These are phyloP conservation scores for Coemansia sp. DNA, from an alignment of 192 early-diverging fungal genomes.

Conservation along the genomic window DNA sequence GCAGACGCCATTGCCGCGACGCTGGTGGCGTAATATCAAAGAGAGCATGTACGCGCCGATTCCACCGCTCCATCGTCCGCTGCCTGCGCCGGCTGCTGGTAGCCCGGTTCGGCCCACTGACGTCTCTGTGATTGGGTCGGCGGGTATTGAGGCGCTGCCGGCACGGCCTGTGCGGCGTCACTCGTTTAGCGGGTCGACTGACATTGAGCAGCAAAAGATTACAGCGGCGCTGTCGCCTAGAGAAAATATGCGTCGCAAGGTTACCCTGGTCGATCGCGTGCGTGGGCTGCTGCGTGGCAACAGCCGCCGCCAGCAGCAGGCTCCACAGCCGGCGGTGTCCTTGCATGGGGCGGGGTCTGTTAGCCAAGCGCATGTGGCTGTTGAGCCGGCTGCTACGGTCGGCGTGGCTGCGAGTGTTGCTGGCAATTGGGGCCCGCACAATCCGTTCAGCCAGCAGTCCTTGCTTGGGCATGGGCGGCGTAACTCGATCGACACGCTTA, in stretches of 20 bases:
- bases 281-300: conserved; percentile 32
- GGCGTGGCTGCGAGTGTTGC: not conserved
- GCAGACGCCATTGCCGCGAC: conserved; percentile 42
- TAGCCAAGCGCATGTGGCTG: not conserved
- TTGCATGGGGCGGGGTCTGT: not conserved
- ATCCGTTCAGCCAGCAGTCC: conserved; percentile 25
- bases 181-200: conserved; percentile 53
- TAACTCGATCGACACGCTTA: conserved; percentile 46
- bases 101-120: not conserved
- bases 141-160: conserved; percentile 16
- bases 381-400: not conserved
- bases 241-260: conserved; percentile 47
- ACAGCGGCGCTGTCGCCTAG: conserved; percentile 38
- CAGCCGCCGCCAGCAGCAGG: conserved; percentile 1
- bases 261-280: conserved; percentile 35
- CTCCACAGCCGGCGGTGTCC: not conserved
- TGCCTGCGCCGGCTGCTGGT: not conserved
- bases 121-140: not conserved
- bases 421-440: conserved; percentile 19
- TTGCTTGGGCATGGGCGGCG: conserved; percentile 21
- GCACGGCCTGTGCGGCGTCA: conserved; percentile 34
- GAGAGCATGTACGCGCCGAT: conserved; percentile 57
- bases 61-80: conserved; percentile 37
- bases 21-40: conserved; percentile 58
- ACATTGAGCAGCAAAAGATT: conserved; percentile 45